Evolutionary conservation across 768 basidiomycete species (phyloP).

Genomic region (Crucibulum laeve): DNA sequence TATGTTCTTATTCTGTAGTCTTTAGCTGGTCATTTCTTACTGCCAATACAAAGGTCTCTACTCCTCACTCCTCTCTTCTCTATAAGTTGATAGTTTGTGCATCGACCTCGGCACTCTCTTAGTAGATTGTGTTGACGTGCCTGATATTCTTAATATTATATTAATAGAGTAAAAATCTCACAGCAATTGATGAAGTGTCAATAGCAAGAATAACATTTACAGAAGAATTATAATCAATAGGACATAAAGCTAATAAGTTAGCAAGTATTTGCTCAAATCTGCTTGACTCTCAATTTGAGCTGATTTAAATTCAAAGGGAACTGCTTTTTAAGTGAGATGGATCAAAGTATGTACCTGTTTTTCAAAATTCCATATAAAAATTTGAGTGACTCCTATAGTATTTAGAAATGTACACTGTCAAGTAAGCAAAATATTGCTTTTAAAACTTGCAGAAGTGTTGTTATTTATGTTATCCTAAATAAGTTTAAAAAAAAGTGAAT

Average conservation of each 20-base stretch:
- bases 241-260: constrained; percentile 17
- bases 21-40: too few species aligned
- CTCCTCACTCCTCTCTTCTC: too few species aligned
- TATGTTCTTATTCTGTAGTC: too few species aligned
- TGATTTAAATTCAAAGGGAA: constrained; percentile 22
- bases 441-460: too few species aligned
- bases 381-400: constrained; percentile 16
- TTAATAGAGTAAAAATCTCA: constrained; percentile 30
- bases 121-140: too few species aligned
- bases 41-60: too few species aligned
- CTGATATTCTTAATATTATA: constrained; percentile 9
- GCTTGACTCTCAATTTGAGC: constrained; percentile 17
- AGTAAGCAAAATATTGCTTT: too few species aligned
- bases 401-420: constrained; percentile 27
- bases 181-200: constrained; percentile 27
- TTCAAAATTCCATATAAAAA: constrained; percentile 26
- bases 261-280: constrained; percentile 15
- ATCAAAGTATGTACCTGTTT: constrained; percentile 13
- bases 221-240: constrained; percentile 25
- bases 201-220: constrained; percentile 27
- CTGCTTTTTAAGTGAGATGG: constrained; percentile 20
- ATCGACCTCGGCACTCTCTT: too few species aligned
- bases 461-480: too few species aligned
- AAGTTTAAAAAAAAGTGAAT: too few species aligned
- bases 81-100: too few species aligned